Conservation (phyloP, 164 flowering plant genomes). For the Kalanchoe fedtschenkoi region DNA sequence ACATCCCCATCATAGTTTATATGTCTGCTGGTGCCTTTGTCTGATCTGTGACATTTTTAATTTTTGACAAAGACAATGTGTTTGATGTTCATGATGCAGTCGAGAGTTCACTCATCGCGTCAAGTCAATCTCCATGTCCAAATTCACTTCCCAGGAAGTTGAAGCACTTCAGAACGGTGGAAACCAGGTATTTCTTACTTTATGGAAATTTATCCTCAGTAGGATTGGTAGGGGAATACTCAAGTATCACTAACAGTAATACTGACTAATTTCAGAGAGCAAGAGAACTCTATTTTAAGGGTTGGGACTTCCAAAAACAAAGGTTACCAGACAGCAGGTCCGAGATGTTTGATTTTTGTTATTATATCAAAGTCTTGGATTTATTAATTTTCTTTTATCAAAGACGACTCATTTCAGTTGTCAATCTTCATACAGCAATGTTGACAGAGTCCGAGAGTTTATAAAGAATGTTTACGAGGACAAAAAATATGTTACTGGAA, state of each 20-base stretch:
- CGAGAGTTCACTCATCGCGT: constrained; percentile 99
- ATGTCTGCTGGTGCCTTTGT: background rate
- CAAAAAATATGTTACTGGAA: constrained; percentile 53
- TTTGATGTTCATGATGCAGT: constrained; percentile 28
- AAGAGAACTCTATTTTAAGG: constrained; percentile 64
- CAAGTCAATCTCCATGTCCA: constrained; percentile 95
- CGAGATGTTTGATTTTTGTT: background rate
- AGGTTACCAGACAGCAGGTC: constrained; percentile 81
- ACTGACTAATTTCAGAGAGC: constrained; percentile 59
- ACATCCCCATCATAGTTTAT: background rate
- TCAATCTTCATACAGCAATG: constrained; percentile 46
- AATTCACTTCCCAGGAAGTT: constrained; percentile 90
- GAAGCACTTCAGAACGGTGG: constrained; percentile 95
- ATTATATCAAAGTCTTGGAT: background rate
- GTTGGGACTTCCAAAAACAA: constrained; percentile 70
- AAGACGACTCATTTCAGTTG: background rate
- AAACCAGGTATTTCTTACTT: constrained; percentile 57
- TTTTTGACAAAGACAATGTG: background rate
- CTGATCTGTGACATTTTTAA: background rate
- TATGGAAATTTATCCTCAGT: background rate
- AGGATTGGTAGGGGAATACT: constrained; percentile 12
- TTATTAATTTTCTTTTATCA: background rate
- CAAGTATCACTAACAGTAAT: background rate
- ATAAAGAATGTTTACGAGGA: constrained; percentile 73
- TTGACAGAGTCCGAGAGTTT: constrained; percentile 64